Conservation (phyloP, 306 rosid genomes). For the Cyclanthera cordifolia region DNA sequence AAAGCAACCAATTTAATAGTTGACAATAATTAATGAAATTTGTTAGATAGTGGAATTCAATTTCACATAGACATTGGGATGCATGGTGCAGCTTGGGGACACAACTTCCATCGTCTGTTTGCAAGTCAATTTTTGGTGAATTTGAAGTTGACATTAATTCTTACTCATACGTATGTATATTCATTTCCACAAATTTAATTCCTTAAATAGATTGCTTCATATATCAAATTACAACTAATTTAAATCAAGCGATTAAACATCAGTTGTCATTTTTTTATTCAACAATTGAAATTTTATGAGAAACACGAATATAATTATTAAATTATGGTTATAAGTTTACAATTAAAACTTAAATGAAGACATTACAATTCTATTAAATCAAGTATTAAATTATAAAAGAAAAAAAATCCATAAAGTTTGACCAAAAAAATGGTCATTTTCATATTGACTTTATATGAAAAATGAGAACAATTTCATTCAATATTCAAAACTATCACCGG, state of each 20-base stretch:
- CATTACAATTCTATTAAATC: no score
- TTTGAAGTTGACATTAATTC: not conserved
- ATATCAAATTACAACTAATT: no score
- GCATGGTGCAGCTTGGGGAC: slow-evolving; percentile 2
- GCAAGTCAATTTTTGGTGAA: not conserved
- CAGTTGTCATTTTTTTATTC: no score
- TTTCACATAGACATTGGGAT: not conserved
- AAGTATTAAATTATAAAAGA: not conserved
- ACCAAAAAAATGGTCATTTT: not conserved
- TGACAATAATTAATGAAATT: slow-evolving; percentile 1
- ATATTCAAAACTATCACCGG: not conserved
- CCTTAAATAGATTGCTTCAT: not conserved
- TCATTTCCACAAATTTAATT: not conserved
- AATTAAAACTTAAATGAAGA: no score
- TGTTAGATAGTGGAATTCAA: not conserved
- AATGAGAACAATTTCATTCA: not conserved
- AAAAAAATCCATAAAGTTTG: not conserved
- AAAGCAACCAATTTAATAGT: not conserved
- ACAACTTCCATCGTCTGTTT: not conserved
- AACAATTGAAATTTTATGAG: no score
- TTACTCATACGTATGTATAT: not conserved
- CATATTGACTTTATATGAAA: not conserved
- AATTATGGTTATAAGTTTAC: no score
- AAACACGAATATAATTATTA: no score
- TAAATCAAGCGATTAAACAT: no score